These are phyloP conservation scores for Lobulomyces angularis DNA, from an alignment of 192 early-diverging fungal genomes.

Conservation along the genomic window DNA sequence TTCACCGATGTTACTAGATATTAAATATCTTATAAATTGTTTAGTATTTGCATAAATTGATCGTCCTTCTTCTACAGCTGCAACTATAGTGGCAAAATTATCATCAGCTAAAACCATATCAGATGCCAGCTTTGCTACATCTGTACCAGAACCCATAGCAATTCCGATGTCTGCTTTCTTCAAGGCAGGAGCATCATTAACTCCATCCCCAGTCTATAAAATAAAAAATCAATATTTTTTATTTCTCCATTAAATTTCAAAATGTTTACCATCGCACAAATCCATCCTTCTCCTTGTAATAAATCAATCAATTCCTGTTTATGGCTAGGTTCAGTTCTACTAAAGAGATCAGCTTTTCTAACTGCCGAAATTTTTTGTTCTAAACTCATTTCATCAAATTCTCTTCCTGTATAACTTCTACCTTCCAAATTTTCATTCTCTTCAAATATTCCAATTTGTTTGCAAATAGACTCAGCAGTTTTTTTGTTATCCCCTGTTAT, in stretches of 20 bases:
- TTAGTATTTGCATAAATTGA: conserved; percentile 98
- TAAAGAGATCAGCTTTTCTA: conserved; percentile 69
- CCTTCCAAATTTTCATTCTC: conserved; percentile 46
- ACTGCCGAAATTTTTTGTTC: conserved; percentile 63
- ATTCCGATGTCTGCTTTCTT: conserved; percentile 98
- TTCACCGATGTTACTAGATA: conserved; percentile 97
- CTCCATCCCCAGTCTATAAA: conserved; percentile 83
- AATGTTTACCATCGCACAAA: conserved; percentile 80
- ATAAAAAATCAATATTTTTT: conserved; percentile 13
- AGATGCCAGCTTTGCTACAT: conserved; percentile 93
- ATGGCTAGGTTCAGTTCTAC: conserved; percentile 89
- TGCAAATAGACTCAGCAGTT: conserved; percentile 92
- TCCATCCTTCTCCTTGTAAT: conserved; percentile 66
- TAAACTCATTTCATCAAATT: conserved; percentile 78
- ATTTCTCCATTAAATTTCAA: conserved; percentile 1
- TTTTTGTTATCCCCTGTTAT: conserved; percentile 97
- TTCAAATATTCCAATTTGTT: conserved; percentile 83
- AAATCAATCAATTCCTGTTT: conserved; percentile 90
- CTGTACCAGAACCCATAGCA: conserved; percentile 97
- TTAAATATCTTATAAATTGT: conserved; percentile 97
- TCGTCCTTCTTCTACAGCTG: conserved; percentile 94
- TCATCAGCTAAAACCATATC: conserved; percentile 98
- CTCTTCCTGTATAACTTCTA: conserved; percentile 78
- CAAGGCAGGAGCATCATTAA: conserved; percentile 96
- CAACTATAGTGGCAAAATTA: conserved; percentile 97